Conservation (phyloP, 2,329 filamentous ascomycete genomes). For the Mollisia scopiformis region DNA sequence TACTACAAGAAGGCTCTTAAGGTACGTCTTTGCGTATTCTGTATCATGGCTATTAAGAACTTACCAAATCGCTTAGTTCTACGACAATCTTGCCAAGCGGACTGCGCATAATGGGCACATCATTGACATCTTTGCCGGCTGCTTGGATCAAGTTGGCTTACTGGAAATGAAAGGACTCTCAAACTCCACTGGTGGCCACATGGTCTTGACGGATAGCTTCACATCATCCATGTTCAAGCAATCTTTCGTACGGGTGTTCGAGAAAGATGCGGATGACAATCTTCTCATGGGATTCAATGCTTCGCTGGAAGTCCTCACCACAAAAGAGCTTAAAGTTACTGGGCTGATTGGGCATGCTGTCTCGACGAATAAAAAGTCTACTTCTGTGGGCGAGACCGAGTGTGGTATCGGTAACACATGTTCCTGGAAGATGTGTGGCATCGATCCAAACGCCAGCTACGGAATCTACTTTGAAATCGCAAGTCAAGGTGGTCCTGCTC, state of each 20-base stretch:
- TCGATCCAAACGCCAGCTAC: constrained; percentile 91
- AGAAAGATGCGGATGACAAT: constrained; percentile 94
- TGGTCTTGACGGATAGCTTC: constrained; percentile 98
- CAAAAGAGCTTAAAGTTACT: constrained; percentile 97
- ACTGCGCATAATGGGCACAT: constrained; percentile 96
- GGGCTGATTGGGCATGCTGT: constrained; percentile 96
- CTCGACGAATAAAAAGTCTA: constrained; percentile 97
- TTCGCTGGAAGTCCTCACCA: constrained; percentile 91
- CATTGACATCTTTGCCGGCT: constrained; percentile 96
- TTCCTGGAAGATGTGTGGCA: constrained; percentile 99
- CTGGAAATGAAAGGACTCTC: constrained; percentile 97
- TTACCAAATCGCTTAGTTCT: constrained; percentile 65
- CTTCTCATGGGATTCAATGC: constrained; percentile 98
- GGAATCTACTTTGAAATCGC: constrained; percentile 98
- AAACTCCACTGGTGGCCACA: constrained; percentile 95
- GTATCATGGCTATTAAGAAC: background rate
- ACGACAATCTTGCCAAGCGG: constrained; percentile 90
- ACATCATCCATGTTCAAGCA: constrained; percentile 99
- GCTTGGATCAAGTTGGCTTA: constrained; percentile 94
- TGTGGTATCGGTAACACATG: constrained; percentile 98
- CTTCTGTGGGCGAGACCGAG: constrained; percentile 95
- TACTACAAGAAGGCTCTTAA: constrained; percentile 99
- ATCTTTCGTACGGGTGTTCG: constrained; percentile 94
- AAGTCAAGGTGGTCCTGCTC: constrained; percentile 83
- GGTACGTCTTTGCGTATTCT: constrained; percentile 49